Base-by-base conservation (phyloP, 768 basidiomycete genomes). In the Suillus brevipes region DNA sequence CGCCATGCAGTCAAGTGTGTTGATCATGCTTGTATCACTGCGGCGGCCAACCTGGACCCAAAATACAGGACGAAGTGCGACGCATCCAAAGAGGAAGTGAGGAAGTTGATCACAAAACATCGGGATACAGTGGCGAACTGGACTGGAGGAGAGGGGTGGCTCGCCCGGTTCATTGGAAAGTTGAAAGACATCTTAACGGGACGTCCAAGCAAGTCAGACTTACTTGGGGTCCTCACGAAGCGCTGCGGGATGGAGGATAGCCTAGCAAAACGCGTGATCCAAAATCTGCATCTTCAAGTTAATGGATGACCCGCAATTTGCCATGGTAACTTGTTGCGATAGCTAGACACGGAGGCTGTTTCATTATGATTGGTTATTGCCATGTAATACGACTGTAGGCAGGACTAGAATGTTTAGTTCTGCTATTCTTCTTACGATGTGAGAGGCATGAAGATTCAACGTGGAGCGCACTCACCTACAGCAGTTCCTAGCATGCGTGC, bases 41-140 rank as follows among this genome's bases (percentile, higher is more conserved):
- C 34, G 7, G 71, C 73, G 9, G 31, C 12, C 10, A 55, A 55
- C 18, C 53, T 55, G 6, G 53, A 55, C 2, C 72, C 70, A n/a
- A 73, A 70, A 7, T 70, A 66, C 64, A 66, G 3, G 37, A 25
- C 49, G 58, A 66, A 66, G 47, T 74, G 18, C 23, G 38, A n/a
- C 1, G 5, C 31, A 28, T 58, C 36, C 62, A 38, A 5, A 40
- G 8, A 1, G 4, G 38, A 23, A 56, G 53, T n/a, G 14, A 6
- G 16, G 10, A 9, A 40, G 12, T 25, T 55, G 53, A 55, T 55
- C 31, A 34, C 2, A n/a, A 10, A 31, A 5, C 34, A 55, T 34
- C 2, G 10, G 12, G 6, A 31, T 37, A 36, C 38, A 3, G 36
- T 63, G 34, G 62, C 23, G 55, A 16, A 59, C 34, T 58, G 53